Evolutionary conservation across 192 early-diverging fungal genomes (phyloP).

Genomic region (Coemansia sp.): DNA sequence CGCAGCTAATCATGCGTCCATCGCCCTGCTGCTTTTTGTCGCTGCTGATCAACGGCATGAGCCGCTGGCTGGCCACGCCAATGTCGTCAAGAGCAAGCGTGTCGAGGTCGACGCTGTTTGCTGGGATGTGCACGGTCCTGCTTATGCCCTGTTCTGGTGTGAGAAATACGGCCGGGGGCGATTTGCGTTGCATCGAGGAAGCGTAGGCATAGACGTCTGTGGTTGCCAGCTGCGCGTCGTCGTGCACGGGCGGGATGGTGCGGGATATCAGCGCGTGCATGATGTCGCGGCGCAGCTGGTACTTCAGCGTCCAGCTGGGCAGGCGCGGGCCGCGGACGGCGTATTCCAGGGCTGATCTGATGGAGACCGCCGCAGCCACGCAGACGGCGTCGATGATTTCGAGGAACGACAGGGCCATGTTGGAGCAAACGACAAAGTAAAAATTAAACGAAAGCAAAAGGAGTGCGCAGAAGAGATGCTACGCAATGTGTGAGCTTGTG

Average conservation of each 20-base stretch:
- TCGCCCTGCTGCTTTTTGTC: background rate
- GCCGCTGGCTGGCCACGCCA: background rate
- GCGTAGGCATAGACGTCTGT: conserved; percentile 3
- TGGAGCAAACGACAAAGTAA: too few relatives aligned
- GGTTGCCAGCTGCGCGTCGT: background rate
- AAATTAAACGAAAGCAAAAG: background rate
- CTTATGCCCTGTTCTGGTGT: background rate
- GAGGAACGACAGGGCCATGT: background rate
- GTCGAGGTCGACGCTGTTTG: background rate
- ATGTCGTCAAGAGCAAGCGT: background rate
- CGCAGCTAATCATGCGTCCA: background rate
- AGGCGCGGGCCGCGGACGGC: conserved; percentile 3
- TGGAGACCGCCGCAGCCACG: background rate
- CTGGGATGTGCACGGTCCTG: background rate
- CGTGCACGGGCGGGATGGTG: background rate
- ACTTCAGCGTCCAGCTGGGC: background rate
- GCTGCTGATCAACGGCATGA: background rate
- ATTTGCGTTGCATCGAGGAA: background rate
- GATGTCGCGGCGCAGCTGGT: conserved; percentile 18
- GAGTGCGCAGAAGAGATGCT: background rate
- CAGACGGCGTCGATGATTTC: background rate
- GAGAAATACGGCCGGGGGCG: background rate
- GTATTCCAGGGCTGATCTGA: conserved; percentile 4
- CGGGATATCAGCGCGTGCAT: background rate
- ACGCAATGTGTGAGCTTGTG: too few relatives aligned